Conservation (phyloP, 2,329 filamentous ascomycete genomes). For the Nemania diffusa region DNA sequence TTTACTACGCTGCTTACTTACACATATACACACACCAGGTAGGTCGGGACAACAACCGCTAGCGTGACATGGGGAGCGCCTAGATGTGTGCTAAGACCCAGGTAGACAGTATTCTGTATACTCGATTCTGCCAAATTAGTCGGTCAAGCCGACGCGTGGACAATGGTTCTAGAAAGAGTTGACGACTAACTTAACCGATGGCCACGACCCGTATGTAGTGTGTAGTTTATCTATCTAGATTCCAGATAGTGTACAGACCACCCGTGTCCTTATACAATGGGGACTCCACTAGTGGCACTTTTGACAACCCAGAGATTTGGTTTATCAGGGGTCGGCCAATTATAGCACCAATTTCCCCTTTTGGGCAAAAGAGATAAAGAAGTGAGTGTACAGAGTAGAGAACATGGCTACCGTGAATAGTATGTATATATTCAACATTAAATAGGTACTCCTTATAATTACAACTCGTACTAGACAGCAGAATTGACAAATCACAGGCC, state of each 20-base stretch:
- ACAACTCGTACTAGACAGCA: background rate
- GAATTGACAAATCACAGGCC: background rate
- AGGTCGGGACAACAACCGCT: background rate
- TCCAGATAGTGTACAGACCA: background rate
- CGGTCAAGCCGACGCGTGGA: background rate
- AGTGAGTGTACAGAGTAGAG: background rate
- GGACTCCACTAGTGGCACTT: background rate
- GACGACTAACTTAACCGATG: background rate
- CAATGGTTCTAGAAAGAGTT: background rate
- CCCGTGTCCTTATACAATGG: background rate
- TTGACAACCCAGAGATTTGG: background rate
- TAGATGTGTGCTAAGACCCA: background rate
- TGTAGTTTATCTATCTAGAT: background rate
- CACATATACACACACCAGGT: no score
- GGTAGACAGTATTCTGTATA: no score
- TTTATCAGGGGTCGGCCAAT: background rate
- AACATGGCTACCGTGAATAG: background rate
- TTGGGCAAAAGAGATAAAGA: background rate
- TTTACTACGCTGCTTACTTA: background rate
- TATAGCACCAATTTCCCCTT: background rate
- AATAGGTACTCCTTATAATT: background rate
- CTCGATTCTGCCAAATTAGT: background rate
- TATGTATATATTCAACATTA: background rate
- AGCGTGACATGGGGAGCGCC: background rate
- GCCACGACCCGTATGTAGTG: background rate